Base-by-base conservation (phyloP, 2,329 filamentous ascomycete species). In the Fusarium lyarnte region DNA sequence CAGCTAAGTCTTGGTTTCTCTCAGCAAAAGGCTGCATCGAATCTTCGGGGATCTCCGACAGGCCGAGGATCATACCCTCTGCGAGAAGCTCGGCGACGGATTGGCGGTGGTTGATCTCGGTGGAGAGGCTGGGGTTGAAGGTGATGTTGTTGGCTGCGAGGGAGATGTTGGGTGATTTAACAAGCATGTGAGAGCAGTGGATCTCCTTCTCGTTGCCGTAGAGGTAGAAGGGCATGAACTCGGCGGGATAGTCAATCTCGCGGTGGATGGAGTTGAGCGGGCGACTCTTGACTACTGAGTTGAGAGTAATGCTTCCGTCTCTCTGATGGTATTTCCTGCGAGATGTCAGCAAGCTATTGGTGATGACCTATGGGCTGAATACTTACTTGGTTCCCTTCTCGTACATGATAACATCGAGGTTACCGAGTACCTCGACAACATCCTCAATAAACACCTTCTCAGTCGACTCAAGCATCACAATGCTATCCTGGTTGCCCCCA, bases 201-300 rank as follows among this genome's bases (percentile, higher is more conserved):
- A 72, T 58, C 43, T 84, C 79, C 1, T 76, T 46, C 5, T 73
- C 72, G 73, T 58, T 78, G 12, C 84, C 83, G 63, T 85, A 85
- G n/a, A 85, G 77, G 36, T 85, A 85, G 58, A 85, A 85, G 1
- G 84, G 84, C 80, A 83, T 84, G 69, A 77, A 80, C 1, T 74
- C 70, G 0, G 61, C 17, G 0, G 84, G 84, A 25, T 84, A 85
- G 1, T 75, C 58, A 2, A 66, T 54, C 10, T 81, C 79, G 2
- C 81, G 82, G 42, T 78, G 76, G 7, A 74, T 75, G 4, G 79
- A 80, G 69, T 81, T 82, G 1, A 85, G 75, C 0, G 82, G 80
- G 7, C 82, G 80, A 47, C 78, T 79, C 11, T 80, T 80, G 16
- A 81, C 61, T 8, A 75, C 70, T 2, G 70, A 70, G 1, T 66